phyloP scores from a whole-genome alignment of 352 stramenopile genomes.

The Pythium folliculosum region DNA sequence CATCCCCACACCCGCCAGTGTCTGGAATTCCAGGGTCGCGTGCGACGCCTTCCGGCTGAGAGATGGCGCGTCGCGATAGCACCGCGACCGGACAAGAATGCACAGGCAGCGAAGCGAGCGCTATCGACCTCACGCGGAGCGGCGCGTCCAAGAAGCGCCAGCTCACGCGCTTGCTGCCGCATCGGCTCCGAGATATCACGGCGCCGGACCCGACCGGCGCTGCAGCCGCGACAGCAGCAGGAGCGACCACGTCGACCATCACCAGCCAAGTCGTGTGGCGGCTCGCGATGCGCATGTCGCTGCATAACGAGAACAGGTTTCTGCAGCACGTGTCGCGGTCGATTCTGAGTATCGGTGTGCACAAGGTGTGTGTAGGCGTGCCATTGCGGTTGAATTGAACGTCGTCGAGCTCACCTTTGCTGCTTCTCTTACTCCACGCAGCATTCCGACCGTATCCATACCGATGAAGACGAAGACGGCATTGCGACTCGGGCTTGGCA shows the following conservation, averaged over 20 bases:
- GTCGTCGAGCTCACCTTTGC: not conserved
- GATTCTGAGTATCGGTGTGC: constrained; percentile 49
- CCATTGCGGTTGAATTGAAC: too few relatives aligned
- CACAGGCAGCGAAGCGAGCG: too few relatives aligned
- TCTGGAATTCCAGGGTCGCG: too few relatives aligned
- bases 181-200: too few relatives aligned
- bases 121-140: too few relatives aligned
- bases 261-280: constrained; percentile 65
- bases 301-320: constrained; percentile 61
- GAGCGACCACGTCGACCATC: constrained; percentile 19
- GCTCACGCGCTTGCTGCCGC: too few relatives aligned
- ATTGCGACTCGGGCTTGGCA: not conserved
- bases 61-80: too few relatives aligned
- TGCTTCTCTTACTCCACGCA: constrained; percentile 9
- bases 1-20: not conserved
- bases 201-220: too few relatives aligned
- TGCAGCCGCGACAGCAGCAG: too few relatives aligned
- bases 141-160: too few relatives aligned
- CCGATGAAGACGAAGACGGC: not conserved
- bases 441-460: constrained; percentile 23
- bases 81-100: too few relatives aligned
- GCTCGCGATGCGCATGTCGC: constrained; percentile 65
- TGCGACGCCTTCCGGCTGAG: too few relatives aligned
- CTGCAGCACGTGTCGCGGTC: constrained; percentile 72
- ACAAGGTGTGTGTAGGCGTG: constrained; percentile 39